Percentiles rank a stretch among this genome's conserved stretches.
phyloP scores from a whole-genome alignment of 306 rosid genomes.

The Sechiopsis laciniata region DNA sequence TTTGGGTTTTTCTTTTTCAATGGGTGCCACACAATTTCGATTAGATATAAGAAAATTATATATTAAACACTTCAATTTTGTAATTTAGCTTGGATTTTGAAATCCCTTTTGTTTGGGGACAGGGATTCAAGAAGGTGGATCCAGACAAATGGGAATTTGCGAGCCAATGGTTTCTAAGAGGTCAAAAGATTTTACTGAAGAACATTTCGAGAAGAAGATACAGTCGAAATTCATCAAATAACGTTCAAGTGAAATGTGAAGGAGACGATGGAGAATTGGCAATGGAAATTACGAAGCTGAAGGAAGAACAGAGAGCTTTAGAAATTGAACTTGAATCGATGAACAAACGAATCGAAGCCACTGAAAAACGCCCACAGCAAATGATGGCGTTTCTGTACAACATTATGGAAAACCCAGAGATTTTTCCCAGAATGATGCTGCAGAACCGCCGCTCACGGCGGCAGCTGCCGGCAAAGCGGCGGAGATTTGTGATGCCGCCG shows the following conservation, averaged over 20 bases:
- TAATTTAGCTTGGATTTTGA: background rate
- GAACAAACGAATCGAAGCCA: constrained; percentile 62
- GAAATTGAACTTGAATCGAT: constrained; percentile 58
- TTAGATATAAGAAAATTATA: too few species aligned
- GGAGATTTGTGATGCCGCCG: constrained; percentile 31
- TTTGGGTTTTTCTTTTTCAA: too few species aligned
- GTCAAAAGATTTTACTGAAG: constrained; percentile 59
- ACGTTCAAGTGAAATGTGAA: constrained; percentile 28
- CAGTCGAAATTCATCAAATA: constrained; percentile 9
- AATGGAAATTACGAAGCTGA: constrained; percentile 59
- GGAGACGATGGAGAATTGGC: constrained; percentile 52
- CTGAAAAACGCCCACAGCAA: constrained; percentile 72
- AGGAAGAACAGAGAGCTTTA: constrained; percentile 59
- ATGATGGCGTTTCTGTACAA: constrained; percentile 72
- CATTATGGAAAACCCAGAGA: constrained; percentile 66
- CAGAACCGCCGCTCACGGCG: constrained; percentile 28
- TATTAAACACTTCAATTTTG: background rate
- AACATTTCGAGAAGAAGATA: constrained; percentile 58
- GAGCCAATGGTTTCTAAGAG: constrained; percentile 79
- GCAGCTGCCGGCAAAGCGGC: constrained; percentile 37
- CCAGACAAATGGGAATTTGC: constrained; percentile 97
- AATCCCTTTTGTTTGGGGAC: background rate
- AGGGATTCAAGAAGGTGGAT: constrained; percentile 90
- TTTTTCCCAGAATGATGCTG: constrained; percentile 43
- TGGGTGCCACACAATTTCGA: too few species aligned